Evolutionary conservation across 768 basidiomycete species (phyloP).

Genomic region (Xerocomus potaroensis): DNA sequence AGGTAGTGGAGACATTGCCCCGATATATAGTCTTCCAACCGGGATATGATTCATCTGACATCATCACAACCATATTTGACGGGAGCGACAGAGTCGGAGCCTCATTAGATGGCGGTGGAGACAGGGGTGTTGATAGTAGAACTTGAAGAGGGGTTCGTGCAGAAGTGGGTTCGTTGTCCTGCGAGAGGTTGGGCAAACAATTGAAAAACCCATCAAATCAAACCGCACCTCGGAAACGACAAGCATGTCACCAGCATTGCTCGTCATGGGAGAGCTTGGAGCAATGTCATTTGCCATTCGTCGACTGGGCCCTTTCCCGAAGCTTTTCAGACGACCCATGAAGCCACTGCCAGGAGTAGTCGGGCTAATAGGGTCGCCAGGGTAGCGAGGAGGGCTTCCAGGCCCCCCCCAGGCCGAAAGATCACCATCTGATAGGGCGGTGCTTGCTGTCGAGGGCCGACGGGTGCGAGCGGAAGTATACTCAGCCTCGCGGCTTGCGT

Average conservation of each 20-base stretch:
- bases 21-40: slow-evolving; percentile 79
- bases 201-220: neutral
- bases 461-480: slow-evolving; percentile 49
- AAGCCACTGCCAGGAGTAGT: slow-evolving; percentile 52
- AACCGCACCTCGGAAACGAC: slow-evolving; percentile 24
- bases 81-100: slow-evolving; percentile 64
- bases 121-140: slow-evolving; percentile 51
- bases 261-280: slow-evolving; percentile 24
- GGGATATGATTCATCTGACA: slow-evolving; percentile 76
- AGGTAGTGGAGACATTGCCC: slow-evolving; percentile 57
- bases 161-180: slow-evolving; percentile 27
- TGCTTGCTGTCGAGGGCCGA: slow-evolving; percentile 41
- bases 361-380: slow-evolving; percentile 38
- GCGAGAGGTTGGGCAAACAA: slow-evolving; percentile 1
- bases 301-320: slow-evolving; percentile 57
- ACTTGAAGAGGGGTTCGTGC: slow-evolving; percentile 50
- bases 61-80: slow-evolving; percentile 57
- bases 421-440: slow-evolving; percentile 46
- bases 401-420: slow-evolving; percentile 40
- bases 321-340: slow-evolving; percentile 76
- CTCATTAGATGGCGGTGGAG: slow-evolving; percentile 68
- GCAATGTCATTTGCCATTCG: slow-evolving; percentile 16
- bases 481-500: slow-evolving; percentile 38
- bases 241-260: slow-evolving; percentile 13
- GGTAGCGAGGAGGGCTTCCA: slow-evolving; percentile 33